phyloP scores from a whole-genome alignment of 192 early-diverging fungal species.

The Radiomyces spectabilis region DNA sequence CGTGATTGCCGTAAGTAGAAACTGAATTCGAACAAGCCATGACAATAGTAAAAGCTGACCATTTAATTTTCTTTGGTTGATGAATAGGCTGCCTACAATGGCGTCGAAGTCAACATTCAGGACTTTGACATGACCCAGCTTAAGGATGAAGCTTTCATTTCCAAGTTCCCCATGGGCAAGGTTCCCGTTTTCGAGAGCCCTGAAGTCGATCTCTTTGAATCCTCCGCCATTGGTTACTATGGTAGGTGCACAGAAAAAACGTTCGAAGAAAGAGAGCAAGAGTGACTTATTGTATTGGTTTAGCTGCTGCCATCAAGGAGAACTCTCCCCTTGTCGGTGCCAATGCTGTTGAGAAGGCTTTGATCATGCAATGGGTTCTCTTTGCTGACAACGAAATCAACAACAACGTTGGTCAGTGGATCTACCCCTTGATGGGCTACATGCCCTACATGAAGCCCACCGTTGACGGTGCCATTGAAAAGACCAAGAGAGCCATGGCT shows the following conservation, averaged over 20 bases:
- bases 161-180: slow-evolving; percentile 92
- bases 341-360: slow-evolving; percentile 50
- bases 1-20: slow-evolving; percentile 34
- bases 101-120: slow-evolving; percentile 61
- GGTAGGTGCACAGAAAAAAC: no score
- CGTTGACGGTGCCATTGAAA: slow-evolving; percentile 66
- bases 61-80: slow-evolving; percentile 29
- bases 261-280: slow-evolving; percentile 4
- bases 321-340: slow-evolving; percentile 47
- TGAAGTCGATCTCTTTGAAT: slow-evolving; percentile 72
- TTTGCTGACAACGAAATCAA: slow-evolving; percentile 56
- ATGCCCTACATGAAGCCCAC: slow-evolving; percentile 36
- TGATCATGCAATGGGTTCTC: slow-evolving; percentile 58
- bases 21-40: no score
- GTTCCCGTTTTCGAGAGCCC: slow-evolving; percentile 81
- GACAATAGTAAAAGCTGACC: background rate
- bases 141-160: slow-evolving; percentile 74
- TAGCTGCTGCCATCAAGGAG: slow-evolving; percentile 40
- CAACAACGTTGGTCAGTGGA: slow-evolving; percentile 28
- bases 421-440: slow-evolving; percentile 42
- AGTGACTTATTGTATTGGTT: slow-evolving; percentile 1
- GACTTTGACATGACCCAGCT: slow-evolving; percentile 62
- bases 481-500: slow-evolving; percentile 51
- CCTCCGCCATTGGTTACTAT: slow-evolving; percentile 90
- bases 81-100: slow-evolving; percentile 62